These are phyloP conservation scores for Condylostoma magnum DNA, from an alignment of 169 alveolate species.

Conservation along the genomic window DNA sequence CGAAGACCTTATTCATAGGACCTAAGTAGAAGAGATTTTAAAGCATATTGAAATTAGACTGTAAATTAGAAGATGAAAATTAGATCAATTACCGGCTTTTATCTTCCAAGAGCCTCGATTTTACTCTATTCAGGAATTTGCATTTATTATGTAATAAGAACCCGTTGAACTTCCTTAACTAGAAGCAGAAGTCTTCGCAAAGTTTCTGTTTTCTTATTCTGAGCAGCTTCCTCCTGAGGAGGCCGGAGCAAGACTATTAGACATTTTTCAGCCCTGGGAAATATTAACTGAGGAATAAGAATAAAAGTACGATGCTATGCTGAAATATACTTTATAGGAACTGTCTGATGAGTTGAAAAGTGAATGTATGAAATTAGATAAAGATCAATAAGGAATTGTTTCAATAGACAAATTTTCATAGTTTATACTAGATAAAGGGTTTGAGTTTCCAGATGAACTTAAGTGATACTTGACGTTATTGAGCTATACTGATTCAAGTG, in stretches of 20 bases:
- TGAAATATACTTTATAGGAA: not conserved
- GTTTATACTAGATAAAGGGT: not conserved
- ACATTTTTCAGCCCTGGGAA: conserved; percentile 21
- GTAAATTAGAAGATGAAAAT: conserved; percentile 4
- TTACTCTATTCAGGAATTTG: conserved; percentile 6
- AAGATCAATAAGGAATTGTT: not conserved
- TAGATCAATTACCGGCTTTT: conserved; percentile 4
- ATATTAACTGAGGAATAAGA: conserved; percentile 25
- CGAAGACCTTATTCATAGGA: not conserved
- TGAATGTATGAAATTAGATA: not conserved
- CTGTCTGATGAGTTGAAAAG: not conserved
- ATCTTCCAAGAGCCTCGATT: conserved; percentile 20
- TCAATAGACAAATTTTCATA: not conserved
- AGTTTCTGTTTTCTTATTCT: conserved; percentile 2
- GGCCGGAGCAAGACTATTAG: conserved; percentile 16
- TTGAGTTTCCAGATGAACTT: not conserved
- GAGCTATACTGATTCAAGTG: conserved; percentile 15
- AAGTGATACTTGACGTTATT: not conserved
- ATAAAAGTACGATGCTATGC: not conserved
- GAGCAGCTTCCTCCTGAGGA: not conserved
- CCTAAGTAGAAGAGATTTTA: conserved; percentile 6
- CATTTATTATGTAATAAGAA: not conserved
- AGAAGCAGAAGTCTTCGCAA: conserved; percentile 29
- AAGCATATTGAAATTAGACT: conserved; percentile 4
- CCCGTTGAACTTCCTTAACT: not conserved